phyloP scores from a whole-genome alignment of 2,329 filamentous ascomycete species.

The Teratosphaeria epicoccoides region DNA sequence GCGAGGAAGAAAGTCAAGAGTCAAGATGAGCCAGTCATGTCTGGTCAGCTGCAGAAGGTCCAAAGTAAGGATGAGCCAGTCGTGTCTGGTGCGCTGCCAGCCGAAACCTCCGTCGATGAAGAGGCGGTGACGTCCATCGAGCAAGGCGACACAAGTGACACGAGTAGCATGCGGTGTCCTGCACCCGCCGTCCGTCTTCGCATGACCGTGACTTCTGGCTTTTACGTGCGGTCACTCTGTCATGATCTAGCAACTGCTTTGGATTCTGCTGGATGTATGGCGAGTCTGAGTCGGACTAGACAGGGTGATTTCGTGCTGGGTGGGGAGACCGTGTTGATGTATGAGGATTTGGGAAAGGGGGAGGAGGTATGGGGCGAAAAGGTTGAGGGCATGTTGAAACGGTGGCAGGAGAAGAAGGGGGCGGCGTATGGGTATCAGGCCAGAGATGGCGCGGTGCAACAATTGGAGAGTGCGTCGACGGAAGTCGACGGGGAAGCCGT shows the following conservation, averaged over 20 bases:
- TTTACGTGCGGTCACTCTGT: constrained; percentile 89
- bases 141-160: not conserved
- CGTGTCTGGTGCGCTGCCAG: constrained; percentile 4
- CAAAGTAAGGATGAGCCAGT: not conserved
- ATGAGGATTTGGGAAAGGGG: constrained; percentile 61
- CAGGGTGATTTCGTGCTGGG: constrained; percentile 72
- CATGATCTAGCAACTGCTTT: constrained; percentile 82
- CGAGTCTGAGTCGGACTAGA: constrained; percentile 65
- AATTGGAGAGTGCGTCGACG: not conserved
- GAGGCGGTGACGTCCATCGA: not conserved
- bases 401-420: constrained; percentile 10
- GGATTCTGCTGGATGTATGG: constrained; percentile 75
- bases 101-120: not conserved
- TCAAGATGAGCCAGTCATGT: constrained; percentile 18
- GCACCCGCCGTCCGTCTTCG: constrained; percentile 69
- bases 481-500: not conserved
- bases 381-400: constrained; percentile 47
- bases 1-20: not conserved
- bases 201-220: constrained; percentile 89
- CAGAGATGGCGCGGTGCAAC: not conserved
- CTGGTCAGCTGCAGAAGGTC: constrained; percentile 5
- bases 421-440: no score
- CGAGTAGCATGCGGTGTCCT: constrained; percentile 15
- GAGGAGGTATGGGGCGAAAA: constrained; percentile 76
- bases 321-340: constrained; percentile 62